phyloP scores from a whole-genome alignment of 2,329 filamentous ascomycete genomes.

The Sporothrix pallida region DNA sequence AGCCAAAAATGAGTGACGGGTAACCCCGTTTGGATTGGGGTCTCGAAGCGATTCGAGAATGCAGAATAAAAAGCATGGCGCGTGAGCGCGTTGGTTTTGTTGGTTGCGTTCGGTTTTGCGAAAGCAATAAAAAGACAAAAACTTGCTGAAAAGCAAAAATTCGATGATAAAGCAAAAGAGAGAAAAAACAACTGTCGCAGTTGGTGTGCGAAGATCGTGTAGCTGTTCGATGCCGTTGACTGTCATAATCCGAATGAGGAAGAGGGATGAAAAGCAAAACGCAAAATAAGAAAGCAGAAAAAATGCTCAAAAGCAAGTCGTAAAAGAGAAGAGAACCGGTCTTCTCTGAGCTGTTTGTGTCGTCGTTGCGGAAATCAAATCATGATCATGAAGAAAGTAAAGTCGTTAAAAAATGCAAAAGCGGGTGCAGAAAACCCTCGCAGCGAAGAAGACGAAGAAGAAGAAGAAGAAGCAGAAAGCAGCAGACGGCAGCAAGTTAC shows the following conservation, averaged over 20 bases:
- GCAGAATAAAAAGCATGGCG: conserved; percentile 22
- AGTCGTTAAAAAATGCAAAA: conserved; percentile 37
- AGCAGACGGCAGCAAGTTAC: conserved; percentile 15
- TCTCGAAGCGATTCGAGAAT: conserved; percentile 6
- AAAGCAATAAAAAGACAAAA: not conserved
- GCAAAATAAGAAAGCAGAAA: not conserved
- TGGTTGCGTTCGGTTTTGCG: conserved; percentile 7
- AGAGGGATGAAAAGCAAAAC: not conserved
- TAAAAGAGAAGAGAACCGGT: conserved; percentile 15
- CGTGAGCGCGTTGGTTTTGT: conserved; percentile 29
- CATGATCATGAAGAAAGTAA: conserved; percentile 38
- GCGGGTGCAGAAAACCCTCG: not conserved
- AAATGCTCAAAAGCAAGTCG: not conserved
- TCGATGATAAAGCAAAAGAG: not conserved
- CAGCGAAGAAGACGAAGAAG: not conserved
- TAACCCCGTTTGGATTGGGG: conserved; percentile 11
- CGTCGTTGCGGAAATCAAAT: conserved; percentile 17
- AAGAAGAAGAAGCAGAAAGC: conserved; percentile 20
- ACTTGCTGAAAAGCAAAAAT: not conserved
- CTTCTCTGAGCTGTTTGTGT: conserved; percentile 26
- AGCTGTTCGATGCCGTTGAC: conserved; percentile 33
- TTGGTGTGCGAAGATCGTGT: conserved; percentile 28
- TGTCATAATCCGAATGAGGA: conserved; percentile 30
- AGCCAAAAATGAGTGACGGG: conserved; percentile 21
- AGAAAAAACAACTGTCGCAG: conserved; percentile 26